Percentiles rank a stretch among this genome's conserved stretches.
Conservation (phyloP, 129 eudicot species). For the carrot (Daucus carota) region DH1_v3.0 NC_030382.2:50853501-50854000, state of each 20-base stretch:
- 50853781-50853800: slow-evolving; percentile 20
- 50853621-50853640: no score
- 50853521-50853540: no score
- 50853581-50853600: no score
- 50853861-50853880: background rate
- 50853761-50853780: slow-evolving; percentile 39
- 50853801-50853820: background rate
- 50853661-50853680: no score
- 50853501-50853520: no score
- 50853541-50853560: no score
- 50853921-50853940: slow-evolving; percentile 13
- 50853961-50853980: slow-evolving; percentile 18
- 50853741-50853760: slow-evolving; percentile 51
- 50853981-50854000: slow-evolving; percentile 23
- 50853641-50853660: no score
- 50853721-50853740: background rate
- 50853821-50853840: slow-evolving; percentile 6
- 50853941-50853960: background rate
- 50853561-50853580: no score
- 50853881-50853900: background rate
- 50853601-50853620: no score
- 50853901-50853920: slow-evolving; percentile 1
- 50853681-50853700: background rate
- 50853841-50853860: slow-evolving; percentile 11
- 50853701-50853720: background rate